Percentiles rank a stretch among this genome's conserved stretches.
Conservation (phyloP, 257 asterid genomes). For the Solanum verrucosum region DNA sequence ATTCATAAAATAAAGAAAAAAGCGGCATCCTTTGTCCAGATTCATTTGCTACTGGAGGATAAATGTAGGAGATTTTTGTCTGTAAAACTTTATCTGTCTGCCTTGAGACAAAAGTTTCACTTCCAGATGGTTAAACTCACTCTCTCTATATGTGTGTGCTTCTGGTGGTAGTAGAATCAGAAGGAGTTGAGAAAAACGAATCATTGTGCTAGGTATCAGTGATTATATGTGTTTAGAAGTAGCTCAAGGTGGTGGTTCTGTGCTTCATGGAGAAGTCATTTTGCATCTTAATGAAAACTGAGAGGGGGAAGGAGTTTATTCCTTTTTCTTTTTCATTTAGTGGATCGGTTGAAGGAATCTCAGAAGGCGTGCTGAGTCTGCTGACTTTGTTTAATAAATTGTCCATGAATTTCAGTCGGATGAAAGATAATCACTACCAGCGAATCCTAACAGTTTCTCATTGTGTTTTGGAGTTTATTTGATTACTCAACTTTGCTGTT, state of each 20-base stretch:
- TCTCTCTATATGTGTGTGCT: not conserved
- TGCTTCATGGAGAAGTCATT: not conserved
- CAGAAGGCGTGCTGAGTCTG: not conserved
- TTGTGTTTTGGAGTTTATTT: not conserved
- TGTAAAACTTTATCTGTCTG: not conserved
- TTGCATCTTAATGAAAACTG: not conserved
- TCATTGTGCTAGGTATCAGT: not conserved
- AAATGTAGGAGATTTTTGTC: not conserved
- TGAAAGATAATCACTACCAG: not conserved
- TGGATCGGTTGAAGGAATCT: not conserved
- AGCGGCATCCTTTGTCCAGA: not conserved
- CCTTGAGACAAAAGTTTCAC: not conserved
- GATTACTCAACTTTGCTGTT: not conserved
- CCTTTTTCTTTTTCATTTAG: not conserved
- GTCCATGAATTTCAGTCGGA: not conserved
- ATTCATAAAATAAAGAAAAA: not conserved
- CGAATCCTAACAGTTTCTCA: not conserved
- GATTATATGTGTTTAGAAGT: not conserved
- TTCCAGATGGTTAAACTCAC: not conserved
- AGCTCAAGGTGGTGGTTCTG: not conserved
- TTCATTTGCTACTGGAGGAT: not conserved
- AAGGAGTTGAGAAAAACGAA: not conserved
- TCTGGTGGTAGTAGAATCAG: not conserved
- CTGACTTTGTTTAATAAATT: not conserved
- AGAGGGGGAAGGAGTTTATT: not conserved